These are phyloP conservation scores for Aspergillus biplanus DNA, from an alignment of 495 filamentous ascomycete genomes.

Conservation along the genomic window DNA sequence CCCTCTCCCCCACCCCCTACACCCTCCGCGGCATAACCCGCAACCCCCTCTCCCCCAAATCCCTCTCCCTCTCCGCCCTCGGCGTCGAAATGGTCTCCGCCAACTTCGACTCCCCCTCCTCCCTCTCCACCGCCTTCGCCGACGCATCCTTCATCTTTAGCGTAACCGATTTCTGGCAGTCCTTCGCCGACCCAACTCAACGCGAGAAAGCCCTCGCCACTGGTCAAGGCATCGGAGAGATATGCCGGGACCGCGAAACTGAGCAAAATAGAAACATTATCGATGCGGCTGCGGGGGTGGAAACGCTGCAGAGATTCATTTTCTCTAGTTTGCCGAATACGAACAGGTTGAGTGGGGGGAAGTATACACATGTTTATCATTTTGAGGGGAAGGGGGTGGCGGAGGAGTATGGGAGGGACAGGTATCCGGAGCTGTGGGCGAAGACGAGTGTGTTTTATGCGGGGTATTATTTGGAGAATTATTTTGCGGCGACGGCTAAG, in stretches of 20 bases:
- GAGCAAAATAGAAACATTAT: conserved; percentile 51
- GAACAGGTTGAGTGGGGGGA: conserved; percentile 34
- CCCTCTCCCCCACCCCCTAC: conserved; percentile 10
- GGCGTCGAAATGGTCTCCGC: conserved; percentile 55
- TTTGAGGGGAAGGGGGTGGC: conserved; percentile 43
- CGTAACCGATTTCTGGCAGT: conserved; percentile 52
- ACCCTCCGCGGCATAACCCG: conserved; percentile 13
- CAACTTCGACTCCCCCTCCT: conserved; percentile 44
- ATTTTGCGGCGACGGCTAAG: conserved; percentile 3
- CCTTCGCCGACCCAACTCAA: conserved; percentile 20
- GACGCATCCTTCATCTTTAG: conserved; percentile 53
- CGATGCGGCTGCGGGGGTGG: conserved; percentile 49
- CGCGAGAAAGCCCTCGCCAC: conserved; percentile 10
- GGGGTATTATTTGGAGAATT: conserved; percentile 42
- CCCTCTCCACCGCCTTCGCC: conserved; percentile 45
- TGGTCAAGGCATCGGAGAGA: conserved; percentile 25
- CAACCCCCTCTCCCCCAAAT: background rate
- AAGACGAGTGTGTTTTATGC: conserved; percentile 48
- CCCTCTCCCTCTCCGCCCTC: conserved; percentile 12
- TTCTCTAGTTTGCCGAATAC: conserved; percentile 38
- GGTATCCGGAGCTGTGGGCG: conserved; percentile 42
- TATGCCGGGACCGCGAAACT: conserved; percentile 35
- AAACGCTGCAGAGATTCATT: conserved; percentile 46
- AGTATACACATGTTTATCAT: conserved; percentile 42
- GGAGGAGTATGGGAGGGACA: conserved; percentile 36